phyloP scores from a whole-genome alignment of 805 yeast species.

The Candida silvatica region DNA sequence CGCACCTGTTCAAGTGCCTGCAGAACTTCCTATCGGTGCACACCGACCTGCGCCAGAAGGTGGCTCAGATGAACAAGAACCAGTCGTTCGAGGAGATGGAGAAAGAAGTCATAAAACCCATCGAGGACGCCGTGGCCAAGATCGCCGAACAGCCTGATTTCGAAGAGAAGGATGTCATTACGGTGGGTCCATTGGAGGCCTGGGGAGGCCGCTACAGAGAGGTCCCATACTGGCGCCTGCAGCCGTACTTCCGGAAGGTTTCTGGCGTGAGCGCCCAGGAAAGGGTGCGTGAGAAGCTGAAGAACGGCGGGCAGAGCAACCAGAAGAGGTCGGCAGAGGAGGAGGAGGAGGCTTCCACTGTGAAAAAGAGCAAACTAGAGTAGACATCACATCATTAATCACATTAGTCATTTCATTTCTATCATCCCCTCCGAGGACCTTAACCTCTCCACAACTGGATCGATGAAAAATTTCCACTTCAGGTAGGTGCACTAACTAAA shows the following conservation, averaged over 20 bases:
- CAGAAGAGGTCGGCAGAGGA: no score
- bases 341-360: no score
- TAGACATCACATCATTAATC: no score
- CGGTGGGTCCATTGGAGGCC: slow-evolving; percentile 40
- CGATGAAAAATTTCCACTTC: no score
- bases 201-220: slow-evolving; percentile 81
- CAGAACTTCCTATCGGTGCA: slow-evolving; percentile 73
- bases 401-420: no score
- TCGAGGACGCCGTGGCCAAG: slow-evolving; percentile 57
- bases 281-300: slow-evolving; percentile 1
- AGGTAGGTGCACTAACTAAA: no score
- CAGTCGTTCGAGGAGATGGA: slow-evolving; percentile 37
- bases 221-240: slow-evolving; percentile 94
- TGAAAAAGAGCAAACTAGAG: no score
- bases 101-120: slow-evolving; percentile 41
- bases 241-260: slow-evolving; percentile 88
- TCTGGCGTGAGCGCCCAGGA: slow-evolving; percentile 60
- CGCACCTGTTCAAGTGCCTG: slow-evolving; percentile 82
- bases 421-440: no score
- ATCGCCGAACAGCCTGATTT: slow-evolving; percentile 46
- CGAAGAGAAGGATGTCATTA: slow-evolving; percentile 46
- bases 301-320: background rate
- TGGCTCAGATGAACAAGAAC: slow-evolving; percentile 43
- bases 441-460: no score
- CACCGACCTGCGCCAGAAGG: slow-evolving; percentile 66